Evolutionary conservation across 805 yeast species (phyloP), one percentile per base, ranked within the genome.

Genomic region (Starmerella cellae): DNA sequence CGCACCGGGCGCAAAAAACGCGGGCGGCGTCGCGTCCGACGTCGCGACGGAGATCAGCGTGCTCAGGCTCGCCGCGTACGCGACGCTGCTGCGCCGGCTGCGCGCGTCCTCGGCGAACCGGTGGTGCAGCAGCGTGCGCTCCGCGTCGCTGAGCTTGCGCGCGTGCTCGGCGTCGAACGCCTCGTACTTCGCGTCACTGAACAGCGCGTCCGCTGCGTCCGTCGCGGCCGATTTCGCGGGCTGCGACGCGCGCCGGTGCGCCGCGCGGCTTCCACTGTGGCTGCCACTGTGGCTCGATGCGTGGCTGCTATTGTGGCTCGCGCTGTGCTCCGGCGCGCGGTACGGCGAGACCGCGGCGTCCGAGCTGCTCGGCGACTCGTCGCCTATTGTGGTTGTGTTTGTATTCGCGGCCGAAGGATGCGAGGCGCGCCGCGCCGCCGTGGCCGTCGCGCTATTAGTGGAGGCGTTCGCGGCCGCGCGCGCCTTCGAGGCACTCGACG

Each of bases 1-100:
- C n/a, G n/a, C n/a, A n/a, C n/a, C n/a, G n/a, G n/a, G n/a, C n/a
- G n/a, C 11, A 24, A 24, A 24, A 8, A 13, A 24, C 28, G 28
- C 8, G 28, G 28, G 8, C 28, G 28, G 28, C 28, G 28, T 24
- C 11, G 28, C 28, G 28, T 24, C 13, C 11, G 28, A 24, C 11
- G 28, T 24, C 11, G 39, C 27, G 13, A 33, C 26, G 17, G 51
- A 42, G 30, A 19, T 21, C 16, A 36, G 44, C 32, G 32, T 29
- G 32, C n/a, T 14, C 17, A 8, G 32, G 16, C n/a, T 29, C 17
- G 17, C 32, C 17, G 16, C 10, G 32, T 29, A 29, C 8, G 16
- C 16, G 11, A 24, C 13, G 28, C 28, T 24, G 28, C 13, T 24
- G 28, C 28, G 28, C 11, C 28, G 28, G 28, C 28, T 8, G 28